A percentile compares a stretch with the other conserved stretches of the same genome.
Evolutionary conservation across 495 filamentous ascomycete genomes (phyloP).

Genomic region (Hypoxylon lenormandii): DNA sequence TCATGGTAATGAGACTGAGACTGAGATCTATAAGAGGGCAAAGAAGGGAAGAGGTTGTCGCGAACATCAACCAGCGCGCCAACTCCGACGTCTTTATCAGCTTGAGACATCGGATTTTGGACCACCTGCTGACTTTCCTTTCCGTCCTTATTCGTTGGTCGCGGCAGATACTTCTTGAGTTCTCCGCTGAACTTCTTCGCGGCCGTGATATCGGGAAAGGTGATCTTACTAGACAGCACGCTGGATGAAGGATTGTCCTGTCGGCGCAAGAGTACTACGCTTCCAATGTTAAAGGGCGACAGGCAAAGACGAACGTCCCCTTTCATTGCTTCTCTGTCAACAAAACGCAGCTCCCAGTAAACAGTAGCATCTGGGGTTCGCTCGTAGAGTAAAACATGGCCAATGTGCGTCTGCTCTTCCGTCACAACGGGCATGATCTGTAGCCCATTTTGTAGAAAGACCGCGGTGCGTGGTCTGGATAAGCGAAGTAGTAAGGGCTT

Average conservation of each 20-base stretch:
- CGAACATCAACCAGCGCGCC: background rate
- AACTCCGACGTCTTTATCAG: background rate
- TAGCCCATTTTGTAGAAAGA: background rate
- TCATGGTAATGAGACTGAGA: background rate
- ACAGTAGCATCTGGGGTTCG: background rate
- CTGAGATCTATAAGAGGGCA: background rate
- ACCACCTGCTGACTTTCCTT: background rate
- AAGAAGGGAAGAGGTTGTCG: background rate
- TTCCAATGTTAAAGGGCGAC: background rate
- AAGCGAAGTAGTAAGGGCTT: no score
- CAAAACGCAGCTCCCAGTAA: conserved; percentile 15
- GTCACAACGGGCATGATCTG: background rate
- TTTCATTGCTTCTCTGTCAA: background rate
- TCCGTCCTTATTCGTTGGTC: background rate
- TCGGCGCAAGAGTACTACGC: conserved; percentile 11
- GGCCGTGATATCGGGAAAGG: background rate
- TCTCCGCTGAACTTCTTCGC: background rate
- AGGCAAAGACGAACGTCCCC: conserved; percentile 31
- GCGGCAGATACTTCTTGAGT: background rate
- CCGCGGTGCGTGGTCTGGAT: no score
- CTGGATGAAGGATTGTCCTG: background rate
- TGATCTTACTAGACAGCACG: conserved; percentile 1
- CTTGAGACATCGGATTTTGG: background rate
- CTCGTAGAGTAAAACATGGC: conserved; percentile 8
- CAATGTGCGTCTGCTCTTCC: background rate